phyloP scores from a whole-genome alignment of 2,329 filamentous ascomycete genomes.

The Fusarium penzigii region DNA sequence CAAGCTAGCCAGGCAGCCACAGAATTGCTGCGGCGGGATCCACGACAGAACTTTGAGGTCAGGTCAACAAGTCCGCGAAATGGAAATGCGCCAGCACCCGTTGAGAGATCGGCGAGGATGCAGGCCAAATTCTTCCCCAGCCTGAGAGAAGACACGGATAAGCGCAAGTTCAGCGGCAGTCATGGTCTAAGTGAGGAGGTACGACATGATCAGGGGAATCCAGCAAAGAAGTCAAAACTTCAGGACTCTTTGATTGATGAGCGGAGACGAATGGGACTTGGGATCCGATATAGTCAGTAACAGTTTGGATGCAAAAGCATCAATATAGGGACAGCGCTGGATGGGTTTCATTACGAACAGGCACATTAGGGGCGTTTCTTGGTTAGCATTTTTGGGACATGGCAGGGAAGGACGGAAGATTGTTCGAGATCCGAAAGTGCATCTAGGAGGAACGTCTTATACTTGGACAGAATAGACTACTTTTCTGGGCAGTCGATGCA shows the following conservation, averaged over 20 bases:
- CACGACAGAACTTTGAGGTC: slow-evolving; percentile 53
- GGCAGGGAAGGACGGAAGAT: neutral
- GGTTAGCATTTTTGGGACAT: neutral
- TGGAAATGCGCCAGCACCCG: slow-evolving; percentile 41
- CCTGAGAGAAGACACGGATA: slow-evolving; percentile 46
- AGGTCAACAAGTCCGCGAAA: slow-evolving; percentile 46
- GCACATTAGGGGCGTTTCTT: neutral
- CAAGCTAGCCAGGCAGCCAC: slow-evolving; percentile 78
- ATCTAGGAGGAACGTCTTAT: too few species aligned
- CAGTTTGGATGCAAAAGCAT: neutral
- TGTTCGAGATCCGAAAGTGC: neutral
- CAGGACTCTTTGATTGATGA: slow-evolving; percentile 42
- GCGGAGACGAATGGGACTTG: slow-evolving; percentile 47
- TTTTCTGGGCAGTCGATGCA: too few species aligned
- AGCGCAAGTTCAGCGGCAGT: slow-evolving; percentile 51
- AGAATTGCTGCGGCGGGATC: slow-evolving; percentile 67
- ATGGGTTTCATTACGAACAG: slow-evolving; percentile 1
- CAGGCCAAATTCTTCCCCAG: slow-evolving; percentile 54
- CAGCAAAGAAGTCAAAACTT: slow-evolving; percentile 53
- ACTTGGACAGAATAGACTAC: too few species aligned
- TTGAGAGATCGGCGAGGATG: slow-evolving; percentile 46
- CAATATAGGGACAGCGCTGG: slow-evolving; percentile 6
- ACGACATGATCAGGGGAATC: slow-evolving; percentile 43
- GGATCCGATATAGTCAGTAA: slow-evolving; percentile 49
- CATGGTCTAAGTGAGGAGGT: slow-evolving; percentile 31